Percentiles rank a stretch among this genome's conserved stretches.
These are phyloP conservation scores for Clarkia xantiana DNA, from an alignment of 345 rosid genomes.

Conservation along the genomic window DNA sequence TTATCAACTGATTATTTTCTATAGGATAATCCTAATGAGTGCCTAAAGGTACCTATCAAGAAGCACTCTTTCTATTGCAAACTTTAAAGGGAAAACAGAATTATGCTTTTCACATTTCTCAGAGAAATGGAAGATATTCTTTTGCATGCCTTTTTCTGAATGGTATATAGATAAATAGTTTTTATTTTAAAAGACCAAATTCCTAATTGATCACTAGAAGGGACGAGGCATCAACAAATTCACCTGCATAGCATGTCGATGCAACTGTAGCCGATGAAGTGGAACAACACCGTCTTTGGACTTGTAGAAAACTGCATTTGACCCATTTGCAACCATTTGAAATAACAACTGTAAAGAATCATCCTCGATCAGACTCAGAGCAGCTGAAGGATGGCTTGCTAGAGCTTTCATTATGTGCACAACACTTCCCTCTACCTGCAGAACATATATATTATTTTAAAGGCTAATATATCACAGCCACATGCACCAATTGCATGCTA, in stretches of 20 bases:
- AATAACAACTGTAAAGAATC: slow-evolving; percentile 79
- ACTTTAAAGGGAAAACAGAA: too few relatives aligned
- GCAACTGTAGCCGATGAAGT: slow-evolving; percentile 85
- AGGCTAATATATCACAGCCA: neutral
- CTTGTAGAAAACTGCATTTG: slow-evolving; percentile 50
- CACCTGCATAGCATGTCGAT: slow-evolving; percentile 99
- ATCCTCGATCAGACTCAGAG: slow-evolving; percentile 94
- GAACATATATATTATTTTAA: slow-evolving; percentile 5
- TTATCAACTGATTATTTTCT: neutral
- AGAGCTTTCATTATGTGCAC: slow-evolving; percentile 98
- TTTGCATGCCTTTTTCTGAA: too few relatives aligned
- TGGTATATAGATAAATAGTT: too few relatives aligned
- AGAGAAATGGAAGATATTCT: too few relatives aligned
- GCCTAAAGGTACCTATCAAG: neutral
- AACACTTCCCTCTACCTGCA: slow-evolving; percentile 89
- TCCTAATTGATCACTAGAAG: neutral
- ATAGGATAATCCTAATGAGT: neutral
- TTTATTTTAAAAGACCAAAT: too few relatives aligned
- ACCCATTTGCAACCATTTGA: slow-evolving; percentile 86
- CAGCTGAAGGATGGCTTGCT: slow-evolving; percentile 86
- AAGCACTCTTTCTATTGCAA: neutral
- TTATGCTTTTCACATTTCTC: too few relatives aligned
- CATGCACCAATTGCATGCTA: too few relatives aligned
- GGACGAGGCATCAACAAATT: neutral
- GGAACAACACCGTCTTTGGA: slow-evolving; percentile 67